Base-by-base conservation (phyloP, 1,284 basidiomycete genomes). In the Phellinidium pouzarii region DNA sequence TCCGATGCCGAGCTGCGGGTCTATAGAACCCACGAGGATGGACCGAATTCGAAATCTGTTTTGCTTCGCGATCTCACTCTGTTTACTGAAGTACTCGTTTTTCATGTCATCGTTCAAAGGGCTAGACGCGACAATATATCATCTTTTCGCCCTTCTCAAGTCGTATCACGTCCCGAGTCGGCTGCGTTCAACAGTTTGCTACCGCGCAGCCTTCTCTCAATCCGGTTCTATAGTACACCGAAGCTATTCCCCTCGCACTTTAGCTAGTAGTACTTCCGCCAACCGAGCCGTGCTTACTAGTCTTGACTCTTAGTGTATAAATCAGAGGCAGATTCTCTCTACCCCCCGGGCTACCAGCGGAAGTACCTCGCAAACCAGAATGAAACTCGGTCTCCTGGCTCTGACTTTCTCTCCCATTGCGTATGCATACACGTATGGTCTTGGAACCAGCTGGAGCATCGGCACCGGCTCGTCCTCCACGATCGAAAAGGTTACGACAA, bases 361-460 rank as follows among this genome's bases (percentile, higher is more conserved):
- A 27, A n/a, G 7, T 22, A 3, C 22, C 20, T 20, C 25, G 17
- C 29, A 22, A 6, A 25, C 31, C 22, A 43, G 14, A n/a, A 50
- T 50, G 48, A 50, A 46, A 26, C 40, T 47, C 25, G n/a, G 17
- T 11, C 43, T 51, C 20, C 25, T 22, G 9, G 14, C 8, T 20
- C 37, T 46, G 11, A 17, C 37, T 34, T 19, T 52, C 22, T 29
- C 9, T 19, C 40, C 43, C 7, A 17, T 37, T 22, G 54, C 27
- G 3, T 40, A 44, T 12, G 50, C 45, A 22, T 27, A 52, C 40
- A 52, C 46, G 5, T 56, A 52, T 40, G 54, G 54, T 7, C 26
- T 52, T 3, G 54, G 54, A 31, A 56, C 44, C 40, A 56, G 54
- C 22, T 52, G 44, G 50, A 48, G 45, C 42, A 44, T 56, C 7